phyloP scores from a whole-genome alignment of 2,329 filamentous ascomycete genomes.

The Penicillium paneum region DNA sequence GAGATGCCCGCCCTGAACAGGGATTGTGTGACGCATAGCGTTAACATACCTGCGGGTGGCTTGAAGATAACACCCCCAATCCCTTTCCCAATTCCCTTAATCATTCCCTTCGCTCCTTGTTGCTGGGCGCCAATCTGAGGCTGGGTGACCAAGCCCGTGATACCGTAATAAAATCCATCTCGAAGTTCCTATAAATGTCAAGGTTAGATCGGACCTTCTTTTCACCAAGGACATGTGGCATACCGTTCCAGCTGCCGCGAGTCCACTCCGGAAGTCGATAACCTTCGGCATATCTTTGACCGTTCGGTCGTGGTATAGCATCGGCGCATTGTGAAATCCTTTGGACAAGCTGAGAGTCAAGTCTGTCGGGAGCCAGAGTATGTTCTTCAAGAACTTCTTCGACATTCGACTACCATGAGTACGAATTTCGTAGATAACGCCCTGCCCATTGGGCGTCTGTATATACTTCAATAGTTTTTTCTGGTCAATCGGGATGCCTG shows the following conservation, averaged over 20 bases:
- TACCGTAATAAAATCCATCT: constrained; percentile 74
- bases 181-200: constrained; percentile 57
- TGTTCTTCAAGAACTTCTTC: constrained; percentile 66
- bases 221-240: neutral
- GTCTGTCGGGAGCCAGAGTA: constrained; percentile 79
- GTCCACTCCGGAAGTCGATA: constrained; percentile 69
- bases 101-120: constrained; percentile 63
- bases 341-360: constrained; percentile 77
- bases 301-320: constrained; percentile 78
- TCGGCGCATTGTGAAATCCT: constrained; percentile 84
- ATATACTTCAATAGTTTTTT: constrained; percentile 9
- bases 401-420: constrained; percentile 45
- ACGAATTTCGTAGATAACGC: constrained; percentile 7
- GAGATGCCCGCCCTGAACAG: fast-evolving
- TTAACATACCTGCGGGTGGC: constrained; percentile 64
- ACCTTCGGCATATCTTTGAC: constrained; percentile 74
- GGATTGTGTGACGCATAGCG: neutral
- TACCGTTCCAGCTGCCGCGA: constrained; percentile 63
- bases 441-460: neutral
- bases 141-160: constrained; percentile 76
- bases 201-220: neutral
- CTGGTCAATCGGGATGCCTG: constrained; percentile 13
- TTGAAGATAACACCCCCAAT: constrained; percentile 78
- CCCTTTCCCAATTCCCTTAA: constrained; percentile 80
- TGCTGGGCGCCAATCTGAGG: constrained; percentile 67